Evolutionary conservation across 2,329 filamentous ascomycete species (phyloP), one percentile per base, ranked within the genome.

Genomic region (Neodidymelliopsis sp.): DNA sequence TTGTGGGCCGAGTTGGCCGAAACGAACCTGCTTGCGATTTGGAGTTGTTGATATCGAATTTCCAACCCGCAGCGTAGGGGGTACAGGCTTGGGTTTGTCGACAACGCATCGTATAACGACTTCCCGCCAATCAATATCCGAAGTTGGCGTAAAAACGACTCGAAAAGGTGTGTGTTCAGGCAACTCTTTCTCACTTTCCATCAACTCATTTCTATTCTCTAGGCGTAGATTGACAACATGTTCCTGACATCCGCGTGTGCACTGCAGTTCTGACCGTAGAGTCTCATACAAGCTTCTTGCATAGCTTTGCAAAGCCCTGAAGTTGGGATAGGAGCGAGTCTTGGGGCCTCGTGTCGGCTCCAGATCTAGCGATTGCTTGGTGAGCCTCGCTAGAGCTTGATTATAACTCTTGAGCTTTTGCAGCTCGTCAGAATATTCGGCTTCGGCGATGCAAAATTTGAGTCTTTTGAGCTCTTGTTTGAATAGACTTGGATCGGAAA

Each of bases 381-480:
- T 66, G 7, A 70, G 49, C 13, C 46, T 58, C 4, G 49, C 41
- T 12, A 69, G 40, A 2, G 49, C 53, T n/a, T 49, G 41, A 31
- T 67, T 69, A 35, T 53, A 54, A 18, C 54, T 49, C n/a, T 37
- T 51, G 10, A 69, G 51, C 5, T 57, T 46, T 2, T 23, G 11
- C 4, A 70, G 43, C 2, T 59, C 49, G 11, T 61, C 62, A 10
- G 53, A 41, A 24, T 68, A 70, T 11, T 60, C 57, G 1, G 56
- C 53, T 38, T 58, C 61, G 31, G 49, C 61, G 8, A 69, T 41
- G 27, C 56, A 59, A 34, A 69, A 69, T 12, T 57, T 56, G 3
- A 67, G 49, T 5, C 63, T 31, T 20, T 62, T 57, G 43, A 60
- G 63, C 20, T 68, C 63, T 36, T 62, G 54, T 30, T 62, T 60